Base-by-base conservation (phyloP, 805 yeast genomes). In the Ogataea wickerhamii region DNA sequence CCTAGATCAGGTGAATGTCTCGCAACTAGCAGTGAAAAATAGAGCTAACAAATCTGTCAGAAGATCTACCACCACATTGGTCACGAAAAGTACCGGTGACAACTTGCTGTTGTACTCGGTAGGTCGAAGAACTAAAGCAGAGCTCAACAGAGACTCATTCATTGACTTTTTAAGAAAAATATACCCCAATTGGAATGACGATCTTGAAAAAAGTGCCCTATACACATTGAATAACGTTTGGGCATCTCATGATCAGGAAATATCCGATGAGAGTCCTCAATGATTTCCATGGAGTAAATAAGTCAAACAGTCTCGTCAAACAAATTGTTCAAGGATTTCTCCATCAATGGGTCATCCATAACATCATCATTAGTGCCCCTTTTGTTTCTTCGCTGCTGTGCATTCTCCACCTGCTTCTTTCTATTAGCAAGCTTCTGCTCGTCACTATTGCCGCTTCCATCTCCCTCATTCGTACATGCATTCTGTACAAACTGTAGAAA, bases 301-400 rank as follows among this genome's bases (percentile, higher is more conserved):
- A 13, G 10, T 13, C 16, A 29, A 16, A 10, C 32, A 7, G 67
- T 48, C 12, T 68, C 76, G 11, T 76, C 80, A 59, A 78, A 78
- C 36, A 82, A 56, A 44, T 68, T 74, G 40, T 76, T 76, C 44
- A 82, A 61, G 2, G 85, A 82, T 49, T 77, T 80, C 52, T 82
- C 88, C 5, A 78, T 70, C 37, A 70, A 70, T n/a, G 87, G 87
- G 56, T 81, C 87, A 57, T 79, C 81, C 72, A 81, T 69, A 16
- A 81, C 70, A 58, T 82, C 83, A 24, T 40, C 47, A 14, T 30
- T 41, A 2, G 56, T 58, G 10, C 51, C 58, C 13, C 43, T 48
- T 25, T 59, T 63, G 4, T 48, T 52, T 42, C 63, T 74, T 67
- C 71, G 77, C 62, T 68, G 78, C 47, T 70, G 69, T 17, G 55